Percentiles rank a stretch among this genome's conserved stretches.
These are phyloP conservation scores for Helicocarpus griseus DNA, from an alignment of 2,329 filamentous ascomycete genomes.

Conservation along the genomic window DNA sequence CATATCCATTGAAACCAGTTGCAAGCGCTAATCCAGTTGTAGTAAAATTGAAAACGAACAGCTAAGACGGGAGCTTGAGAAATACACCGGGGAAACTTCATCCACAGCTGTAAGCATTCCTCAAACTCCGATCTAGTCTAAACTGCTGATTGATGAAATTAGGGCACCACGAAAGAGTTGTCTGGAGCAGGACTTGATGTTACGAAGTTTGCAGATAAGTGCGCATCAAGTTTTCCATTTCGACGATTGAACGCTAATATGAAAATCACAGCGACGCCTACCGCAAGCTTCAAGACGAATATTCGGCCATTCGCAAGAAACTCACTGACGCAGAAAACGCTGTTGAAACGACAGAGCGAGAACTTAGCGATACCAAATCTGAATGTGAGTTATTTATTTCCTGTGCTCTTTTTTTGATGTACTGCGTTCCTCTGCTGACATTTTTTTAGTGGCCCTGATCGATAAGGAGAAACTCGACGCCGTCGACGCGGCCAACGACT, in stretches of 20 bases:
- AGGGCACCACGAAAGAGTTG: conserved; percentile 18
- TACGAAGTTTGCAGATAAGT: conserved; percentile 29
- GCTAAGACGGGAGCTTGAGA: conserved; percentile 27
- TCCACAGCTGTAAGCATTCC: conserved; percentile 14
- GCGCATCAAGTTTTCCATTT: conserved; percentile 2
- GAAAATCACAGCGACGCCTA: conserved; percentile 6
- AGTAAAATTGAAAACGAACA: conserved; percentile 35
- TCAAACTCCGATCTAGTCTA: neutral
- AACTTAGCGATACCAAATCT: conserved; percentile 27
- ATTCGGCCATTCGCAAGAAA: conserved; percentile 26
- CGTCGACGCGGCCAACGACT: conserved; percentile 27
- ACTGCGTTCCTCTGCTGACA: conserved; percentile 14
- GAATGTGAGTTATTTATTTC: conserved; percentile 24
- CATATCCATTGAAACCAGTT: neutral
- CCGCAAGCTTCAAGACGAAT: conserved; percentile 32
- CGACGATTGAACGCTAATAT: conserved; percentile 10
- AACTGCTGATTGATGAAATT: conserved; percentile 10
- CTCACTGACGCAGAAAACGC: conserved; percentile 30
- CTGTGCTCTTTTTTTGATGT: neutral
- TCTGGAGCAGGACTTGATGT: conserved; percentile 24
- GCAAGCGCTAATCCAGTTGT: conserved; percentile 14
- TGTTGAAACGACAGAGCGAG: conserved; percentile 25
- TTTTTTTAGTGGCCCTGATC: conserved; percentile 23
- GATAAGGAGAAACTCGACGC: conserved; percentile 31
- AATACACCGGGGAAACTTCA: conserved; percentile 17